Base-by-base conservation (phyloP, 306 rosid species). In the Albizia julibrissin region DNA sequence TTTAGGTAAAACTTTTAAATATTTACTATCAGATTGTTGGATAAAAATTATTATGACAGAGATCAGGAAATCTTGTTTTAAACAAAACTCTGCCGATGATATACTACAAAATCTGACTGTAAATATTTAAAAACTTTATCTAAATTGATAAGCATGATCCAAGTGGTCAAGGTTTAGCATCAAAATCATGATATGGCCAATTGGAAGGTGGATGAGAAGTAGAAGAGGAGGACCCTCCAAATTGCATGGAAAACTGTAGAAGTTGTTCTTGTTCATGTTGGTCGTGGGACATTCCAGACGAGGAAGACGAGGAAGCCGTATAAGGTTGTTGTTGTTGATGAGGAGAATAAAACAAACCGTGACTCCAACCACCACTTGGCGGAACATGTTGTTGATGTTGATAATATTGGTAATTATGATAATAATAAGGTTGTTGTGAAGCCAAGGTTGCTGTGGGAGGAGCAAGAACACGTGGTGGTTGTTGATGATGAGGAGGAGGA, bases 191-290 rank as follows among this genome's bases (percentile, higher is more conserved):
- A 40, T 72, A 47, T 52, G 80, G 84, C 89, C 85, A 84, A 75
- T 84, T 80, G 18, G 34, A 10, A 19, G 82, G 64, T 77, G 83
- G 90, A 33, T 77, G 77, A 26, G 87, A 74, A 47, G 76, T 22
- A 10, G 90, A 69, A 73, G 89, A 69, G 15, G 74, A 86, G 66
- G 90, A 81, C 61, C 90, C 89, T 50, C 90, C 93, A 22, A 69
- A 84, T 13, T 84, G 94, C 90, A 77, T 83, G 0, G 89, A 80
- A 83, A 81, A 82, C 46, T 79, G 77, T 31, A 61, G 7, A 46
- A 80, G 80, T 67, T 85, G 84, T 33, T 83, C 54, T n/a, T 90
- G 78, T 37, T 87, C 87, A 21, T 85, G 86, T 70, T 78, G 88
- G 29, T 74, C 73, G 40, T 69, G 79, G 33, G 91, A 39, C 66